Conservation (phyloP, 257 asterid genomes). For the Cinchona pubescens region DNA sequence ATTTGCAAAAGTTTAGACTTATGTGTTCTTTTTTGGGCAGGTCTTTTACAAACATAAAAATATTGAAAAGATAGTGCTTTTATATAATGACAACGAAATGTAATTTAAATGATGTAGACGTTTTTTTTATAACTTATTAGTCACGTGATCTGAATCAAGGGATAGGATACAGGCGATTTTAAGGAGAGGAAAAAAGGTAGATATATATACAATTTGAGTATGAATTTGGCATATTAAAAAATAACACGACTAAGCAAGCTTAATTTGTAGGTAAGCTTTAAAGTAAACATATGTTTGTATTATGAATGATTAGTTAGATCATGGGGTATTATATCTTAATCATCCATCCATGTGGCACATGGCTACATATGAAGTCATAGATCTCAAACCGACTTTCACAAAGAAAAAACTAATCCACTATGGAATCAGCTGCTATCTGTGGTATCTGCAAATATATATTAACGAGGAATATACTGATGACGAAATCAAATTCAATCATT, state of each 20-base stretch:
- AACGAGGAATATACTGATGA: no score
- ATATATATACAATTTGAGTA: background rate
- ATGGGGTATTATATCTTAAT: constrained; percentile 26
- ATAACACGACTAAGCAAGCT: background rate
- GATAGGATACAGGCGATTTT: no score
- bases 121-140: no score
- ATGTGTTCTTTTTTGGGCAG: no score
- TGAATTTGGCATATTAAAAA: background rate
- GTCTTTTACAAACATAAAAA: no score
- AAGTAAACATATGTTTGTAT: background rate
- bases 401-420: background rate
- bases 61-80: no score
- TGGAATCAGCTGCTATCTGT: background rate
- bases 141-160: no score
- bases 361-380: constrained; percentile 26
- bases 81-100: no score
- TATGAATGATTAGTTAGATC: constrained; percentile 32
- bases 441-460: background rate
- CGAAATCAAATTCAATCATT: background rate
- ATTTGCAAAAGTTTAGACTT: background rate
- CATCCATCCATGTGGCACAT: constrained; percentile 35
- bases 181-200: no score
- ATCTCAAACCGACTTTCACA: constrained; percentile 1
- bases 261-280: background rate
- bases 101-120: no score